phyloP scores from a whole-genome alignment of 108 stramenopile genomes.

The Skeletonema marinoi region DNA sequence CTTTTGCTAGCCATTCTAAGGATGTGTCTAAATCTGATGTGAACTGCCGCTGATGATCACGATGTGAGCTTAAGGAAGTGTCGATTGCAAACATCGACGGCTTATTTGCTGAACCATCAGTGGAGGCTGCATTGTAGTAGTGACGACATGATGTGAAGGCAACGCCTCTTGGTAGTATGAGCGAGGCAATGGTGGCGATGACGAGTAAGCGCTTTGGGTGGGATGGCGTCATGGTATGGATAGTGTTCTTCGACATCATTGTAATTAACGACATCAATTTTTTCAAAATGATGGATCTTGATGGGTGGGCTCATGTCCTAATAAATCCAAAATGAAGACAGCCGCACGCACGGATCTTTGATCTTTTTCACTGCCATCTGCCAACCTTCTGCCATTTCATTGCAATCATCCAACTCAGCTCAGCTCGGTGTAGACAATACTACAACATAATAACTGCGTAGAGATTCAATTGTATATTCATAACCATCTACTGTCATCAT shows the following conservation, averaged over 20 bases:
- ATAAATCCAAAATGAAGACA: neutral
- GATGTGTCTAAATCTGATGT: slow-evolving; percentile 48
- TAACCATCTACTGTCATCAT: neutral
- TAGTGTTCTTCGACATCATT: neutral
- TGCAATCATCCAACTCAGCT: no score
- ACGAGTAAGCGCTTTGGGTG: neutral
- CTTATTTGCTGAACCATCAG: no score
- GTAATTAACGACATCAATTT: no score
- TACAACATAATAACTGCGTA: no score
- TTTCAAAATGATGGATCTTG: neutral
- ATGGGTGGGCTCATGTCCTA: neutral
- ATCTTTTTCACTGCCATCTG: no score
- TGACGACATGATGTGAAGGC: neutral
- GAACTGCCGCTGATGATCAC: neutral
- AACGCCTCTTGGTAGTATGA: neutral
- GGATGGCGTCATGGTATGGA: neutral
- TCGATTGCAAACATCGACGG: neutral
- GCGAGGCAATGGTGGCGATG: neutral
- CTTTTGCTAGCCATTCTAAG: slow-evolving; percentile 54
- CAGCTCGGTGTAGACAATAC: no score
- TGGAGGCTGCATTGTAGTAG: neutral
- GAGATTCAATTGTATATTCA: no score
- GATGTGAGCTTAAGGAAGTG: neutral
- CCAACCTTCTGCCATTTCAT: no score
- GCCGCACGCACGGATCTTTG: no score